These are phyloP conservation scores for Arabis alpina DNA, from an alignment of 345 rosid species.

Conservation along the genomic window DNA sequence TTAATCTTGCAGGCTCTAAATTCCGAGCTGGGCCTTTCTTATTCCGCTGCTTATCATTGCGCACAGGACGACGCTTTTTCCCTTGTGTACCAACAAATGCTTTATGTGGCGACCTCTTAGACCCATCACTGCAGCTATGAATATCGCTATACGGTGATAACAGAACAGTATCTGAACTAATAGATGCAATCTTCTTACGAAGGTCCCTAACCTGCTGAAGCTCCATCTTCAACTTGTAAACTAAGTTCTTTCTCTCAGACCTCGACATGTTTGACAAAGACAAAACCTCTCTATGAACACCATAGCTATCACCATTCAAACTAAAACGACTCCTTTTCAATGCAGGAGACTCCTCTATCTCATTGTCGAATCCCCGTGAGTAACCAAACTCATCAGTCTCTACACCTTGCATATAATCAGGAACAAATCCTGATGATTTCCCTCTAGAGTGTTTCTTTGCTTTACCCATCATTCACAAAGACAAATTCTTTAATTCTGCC, in stretches of 20 bases:
- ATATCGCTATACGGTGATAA: constrained; percentile 62
- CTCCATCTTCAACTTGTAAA: constrained; percentile 61
- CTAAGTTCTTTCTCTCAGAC: constrained; percentile 61
- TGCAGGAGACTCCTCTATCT: constrained; percentile 59
- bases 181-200: constrained; percentile 56
- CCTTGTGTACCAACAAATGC: constrained; percentile 50
- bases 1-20: constrained; percentile 41
- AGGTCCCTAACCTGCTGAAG: constrained; percentile 73
- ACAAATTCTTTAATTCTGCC: constrained; percentile 52
- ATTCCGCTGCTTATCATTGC: constrained; percentile 43
- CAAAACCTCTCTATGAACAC: constrained; percentile 59
- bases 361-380: constrained; percentile 58
- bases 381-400: constrained; percentile 77
- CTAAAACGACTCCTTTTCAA: constrained; percentile 64
- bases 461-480: constrained; percentile 65
- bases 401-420: constrained; percentile 59
- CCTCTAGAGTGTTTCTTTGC: constrained; percentile 69
- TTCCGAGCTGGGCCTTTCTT: constrained; percentile 52
- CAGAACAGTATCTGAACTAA: constrained; percentile 46
- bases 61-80: constrained; percentile 58
- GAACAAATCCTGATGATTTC: constrained; percentile 63
- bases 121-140: constrained; percentile 71
- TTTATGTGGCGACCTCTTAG: constrained; percentile 54
- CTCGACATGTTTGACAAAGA: constrained; percentile 66
- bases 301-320: constrained; percentile 50